Conservation (phyloP, 805 yeast genomes). For the Pichia membranifaciens region DNA sequence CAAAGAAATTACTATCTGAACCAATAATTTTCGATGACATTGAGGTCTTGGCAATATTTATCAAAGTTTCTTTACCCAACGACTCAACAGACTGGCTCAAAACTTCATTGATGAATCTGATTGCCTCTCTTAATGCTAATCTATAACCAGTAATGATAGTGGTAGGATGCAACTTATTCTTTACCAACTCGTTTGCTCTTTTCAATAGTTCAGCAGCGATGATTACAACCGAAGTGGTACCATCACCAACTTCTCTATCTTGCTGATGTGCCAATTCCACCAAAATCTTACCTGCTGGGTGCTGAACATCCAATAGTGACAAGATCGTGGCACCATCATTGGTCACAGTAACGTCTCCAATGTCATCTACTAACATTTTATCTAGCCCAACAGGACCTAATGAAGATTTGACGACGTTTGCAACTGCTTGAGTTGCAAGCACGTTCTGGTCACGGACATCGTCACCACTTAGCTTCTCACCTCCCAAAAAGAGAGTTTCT, state of each 20-base stretch:
- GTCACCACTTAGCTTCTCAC: conserved; percentile 92
- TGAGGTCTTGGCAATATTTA: conserved; percentile 91
- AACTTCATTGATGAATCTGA: conserved; percentile 78
- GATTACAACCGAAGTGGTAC: conserved; percentile 88
- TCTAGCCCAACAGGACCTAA: conserved; percentile 98
- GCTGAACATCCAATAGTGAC: conserved; percentile 88
- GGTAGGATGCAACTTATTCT: conserved; percentile 93
- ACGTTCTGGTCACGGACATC: conserved; percentile 96
- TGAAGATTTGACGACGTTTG: conserved; percentile 83
- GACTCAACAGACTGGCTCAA: conserved; percentile 73
- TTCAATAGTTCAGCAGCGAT: conserved; percentile 89
- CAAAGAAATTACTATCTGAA: conserved; percentile 84
- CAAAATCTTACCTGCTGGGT: conserved; percentile 96
- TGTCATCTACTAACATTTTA: conserved; percentile 97
- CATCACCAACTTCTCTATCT: conserved; percentile 96
- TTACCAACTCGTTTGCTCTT: conserved; percentile 89
- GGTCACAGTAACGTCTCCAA: conserved; percentile 97
- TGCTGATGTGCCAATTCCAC: conserved; percentile 98
- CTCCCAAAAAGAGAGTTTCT: conserved; percentile 91
- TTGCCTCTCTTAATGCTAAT: conserved; percentile 87
- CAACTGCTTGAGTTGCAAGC: conserved; percentile 82
- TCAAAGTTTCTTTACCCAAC: conserved; percentile 75
- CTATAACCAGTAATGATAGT: conserved; percentile 96
- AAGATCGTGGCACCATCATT: conserved; percentile 98
- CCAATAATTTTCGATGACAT: conserved; percentile 98